These are phyloP conservation scores for Ilyonectria destructans DNA, from an alignment of 2,329 filamentous ascomycete genomes.

Conservation along the genomic window DNA sequence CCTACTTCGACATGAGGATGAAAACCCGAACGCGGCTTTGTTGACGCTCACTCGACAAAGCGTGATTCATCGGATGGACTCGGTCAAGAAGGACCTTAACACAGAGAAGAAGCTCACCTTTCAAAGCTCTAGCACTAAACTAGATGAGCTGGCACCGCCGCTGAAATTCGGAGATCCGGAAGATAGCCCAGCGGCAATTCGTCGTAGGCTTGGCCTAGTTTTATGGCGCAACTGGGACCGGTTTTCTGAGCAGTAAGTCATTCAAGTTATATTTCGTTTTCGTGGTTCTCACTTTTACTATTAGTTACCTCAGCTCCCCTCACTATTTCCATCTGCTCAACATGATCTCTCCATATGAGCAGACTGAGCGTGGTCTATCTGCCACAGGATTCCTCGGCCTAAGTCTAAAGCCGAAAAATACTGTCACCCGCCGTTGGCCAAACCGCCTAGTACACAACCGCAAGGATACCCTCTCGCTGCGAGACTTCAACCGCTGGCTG, in stretches of 20 bases:
- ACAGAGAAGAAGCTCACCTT: constrained; percentile 26
- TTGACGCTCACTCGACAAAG: constrained; percentile 36
- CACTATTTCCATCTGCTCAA: constrained; percentile 18
- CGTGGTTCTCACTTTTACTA: neutral
- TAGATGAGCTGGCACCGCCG: constrained; percentile 44
- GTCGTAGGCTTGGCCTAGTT: constrained; percentile 42
- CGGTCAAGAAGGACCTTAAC: constrained; percentile 6
- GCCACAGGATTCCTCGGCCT: constrained; percentile 41
- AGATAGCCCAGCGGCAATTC: constrained; percentile 7
- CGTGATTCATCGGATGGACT: constrained; percentile 14
- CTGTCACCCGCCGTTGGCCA: constrained; percentile 43
- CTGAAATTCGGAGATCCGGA: neutral
- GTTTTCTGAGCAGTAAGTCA: constrained; percentile 40
- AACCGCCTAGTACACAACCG: constrained; percentile 40
- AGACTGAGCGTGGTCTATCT: constrained; percentile 19
- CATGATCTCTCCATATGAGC: neutral
- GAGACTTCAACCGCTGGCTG: constrained; percentile 44
- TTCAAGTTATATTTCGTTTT: neutral
- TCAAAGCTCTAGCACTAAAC: neutral
- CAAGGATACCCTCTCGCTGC: constrained; percentile 23
- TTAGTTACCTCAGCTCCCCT: constrained; percentile 28
- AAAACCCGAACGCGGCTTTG: constrained; percentile 48
- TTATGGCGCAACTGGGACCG: constrained; percentile 48
- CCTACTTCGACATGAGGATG: constrained; percentile 43
- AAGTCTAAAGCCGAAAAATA: constrained; percentile 38